Evolutionary conservation across 176 grass and related monocot species (phyloP).

Genomic region (Eleusine indica): DNA sequence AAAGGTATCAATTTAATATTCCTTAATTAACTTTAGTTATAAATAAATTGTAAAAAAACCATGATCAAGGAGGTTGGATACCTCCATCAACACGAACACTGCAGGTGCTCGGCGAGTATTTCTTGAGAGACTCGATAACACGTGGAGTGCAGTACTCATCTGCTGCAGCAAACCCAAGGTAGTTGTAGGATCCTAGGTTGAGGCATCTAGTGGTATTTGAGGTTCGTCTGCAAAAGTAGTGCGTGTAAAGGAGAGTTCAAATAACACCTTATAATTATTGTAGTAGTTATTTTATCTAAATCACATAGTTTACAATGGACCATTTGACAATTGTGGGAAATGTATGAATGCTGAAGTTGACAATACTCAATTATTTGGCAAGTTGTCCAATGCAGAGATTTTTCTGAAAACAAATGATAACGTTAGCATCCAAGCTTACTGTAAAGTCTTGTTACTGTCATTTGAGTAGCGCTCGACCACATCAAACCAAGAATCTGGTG

Average conservation of each 20-base stretch:
- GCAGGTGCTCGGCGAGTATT: conserved; percentile 81
- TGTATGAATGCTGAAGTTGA: background rate
- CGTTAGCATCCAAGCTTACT: conserved; percentile 43
- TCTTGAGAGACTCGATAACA: conserved; percentile 76
- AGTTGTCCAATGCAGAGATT: background rate
- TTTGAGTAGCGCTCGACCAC: conserved; percentile 81
- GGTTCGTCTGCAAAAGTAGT: conserved; percentile 48
- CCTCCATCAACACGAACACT: conserved; percentile 72
- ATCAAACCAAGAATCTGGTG: conserved; percentile 88
- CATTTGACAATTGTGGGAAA: background rate
- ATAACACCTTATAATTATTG: conserved; percentile 18
- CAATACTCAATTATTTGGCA: background rate
- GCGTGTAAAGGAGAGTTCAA: background rate
- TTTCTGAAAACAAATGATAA: background rate
- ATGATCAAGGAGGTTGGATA: conserved; percentile 34
- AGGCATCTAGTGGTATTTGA: conserved; percentile 74
- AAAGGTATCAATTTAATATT: conserved; percentile 7
- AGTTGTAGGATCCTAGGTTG: conserved; percentile 87
- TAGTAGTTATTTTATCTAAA: conserved; percentile 3
- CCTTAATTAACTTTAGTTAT: background rate
- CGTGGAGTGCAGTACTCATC: conserved; percentile 91
- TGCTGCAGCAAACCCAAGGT: conserved; percentile 87
- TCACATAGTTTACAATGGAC: background rate
- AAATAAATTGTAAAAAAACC: background rate
- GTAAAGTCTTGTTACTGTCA: conserved; percentile 79